Evolutionary conservation across 768 basidiomycete species (phyloP).

Genomic region (Antrodiella citrinella): DNA sequence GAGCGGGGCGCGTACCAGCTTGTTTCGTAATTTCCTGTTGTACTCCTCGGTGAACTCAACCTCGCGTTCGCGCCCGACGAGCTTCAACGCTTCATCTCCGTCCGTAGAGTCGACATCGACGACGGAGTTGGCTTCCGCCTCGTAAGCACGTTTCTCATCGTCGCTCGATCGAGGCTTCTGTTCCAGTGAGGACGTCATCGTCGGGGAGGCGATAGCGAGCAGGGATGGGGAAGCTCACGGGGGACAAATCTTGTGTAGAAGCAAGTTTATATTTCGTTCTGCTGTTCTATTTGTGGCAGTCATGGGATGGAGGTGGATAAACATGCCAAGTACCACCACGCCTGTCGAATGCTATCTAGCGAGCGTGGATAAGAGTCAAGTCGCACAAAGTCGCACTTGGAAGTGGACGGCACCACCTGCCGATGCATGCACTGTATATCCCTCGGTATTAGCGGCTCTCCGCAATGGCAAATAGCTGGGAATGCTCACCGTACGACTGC

Average conservation of each 20-base stretch:
- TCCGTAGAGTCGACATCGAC: conserved; percentile 27
- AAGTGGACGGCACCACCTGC: not conserved
- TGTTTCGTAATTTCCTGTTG: conserved; percentile 46
- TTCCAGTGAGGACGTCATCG: not conserved
- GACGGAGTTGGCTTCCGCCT: conserved; percentile 13
- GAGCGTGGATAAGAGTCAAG: not conserved
- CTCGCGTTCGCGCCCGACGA: conserved; percentile 47
- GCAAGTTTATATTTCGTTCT: not conserved
- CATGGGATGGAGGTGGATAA: not conserved
- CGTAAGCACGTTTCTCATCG: conserved; percentile 27
- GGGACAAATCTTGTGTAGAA: not conserved
- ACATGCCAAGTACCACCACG: not conserved
- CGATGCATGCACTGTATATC: no score
- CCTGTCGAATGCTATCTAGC: no score
- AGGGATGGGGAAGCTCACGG: not conserved
- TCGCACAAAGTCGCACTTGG: not conserved
- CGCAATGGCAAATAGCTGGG: not conserved
- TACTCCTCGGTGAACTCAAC: conserved; percentile 53
- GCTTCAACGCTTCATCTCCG: conserved; percentile 53
- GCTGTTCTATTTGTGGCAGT: not conserved
- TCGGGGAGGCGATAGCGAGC: no score
- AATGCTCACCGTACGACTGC: not conserved
- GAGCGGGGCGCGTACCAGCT: conserved; percentile 45
- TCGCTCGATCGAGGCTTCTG: conserved; percentile 11
- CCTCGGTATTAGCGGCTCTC: not conserved